Evolutionary conservation across 306 rosid species (phyloP).

Genomic region (Erythrophleum fordii): DNA sequence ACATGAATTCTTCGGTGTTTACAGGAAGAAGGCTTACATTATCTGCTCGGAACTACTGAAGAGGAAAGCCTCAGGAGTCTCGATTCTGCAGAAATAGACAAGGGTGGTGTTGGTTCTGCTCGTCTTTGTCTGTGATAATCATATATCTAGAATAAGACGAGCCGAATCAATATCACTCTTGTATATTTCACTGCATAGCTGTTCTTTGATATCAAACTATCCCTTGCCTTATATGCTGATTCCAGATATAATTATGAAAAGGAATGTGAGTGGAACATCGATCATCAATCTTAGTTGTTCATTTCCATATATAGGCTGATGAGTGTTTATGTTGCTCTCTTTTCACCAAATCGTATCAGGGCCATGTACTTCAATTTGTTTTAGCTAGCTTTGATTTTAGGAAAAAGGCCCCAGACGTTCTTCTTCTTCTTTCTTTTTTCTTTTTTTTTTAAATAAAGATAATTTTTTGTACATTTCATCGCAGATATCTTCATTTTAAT

Average conservation of each 20-base stretch:
- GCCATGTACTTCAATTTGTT: not conserved
- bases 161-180: constrained; percentile 53
- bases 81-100: constrained; percentile 55
- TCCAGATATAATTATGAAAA: not conserved
- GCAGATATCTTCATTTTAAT: not conserved
- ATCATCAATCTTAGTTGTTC: not conserved
- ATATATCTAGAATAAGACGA: constrained; percentile 8
- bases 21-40: not conserved
- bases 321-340: constrained; percentile 2
- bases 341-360: not conserved
- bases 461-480: not conserved
- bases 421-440: no score
- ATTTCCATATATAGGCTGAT: not conserved
- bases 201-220: not conserved
- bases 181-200: constrained; percentile 39
- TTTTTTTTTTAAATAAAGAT: no score
- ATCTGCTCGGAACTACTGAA: not conserved
- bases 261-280: not conserved
- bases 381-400: not conserved
- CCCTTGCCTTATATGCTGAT: no score
- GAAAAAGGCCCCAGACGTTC: constrained; percentile 18
- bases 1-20: not conserved
- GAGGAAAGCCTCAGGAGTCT: not conserved
- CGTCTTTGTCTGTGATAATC: constrained; percentile 33
- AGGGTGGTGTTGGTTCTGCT: constrained; percentile 60